Conservation (phyloP, 139 green algal genomes). For the Tetradesmus obliquus region DNA sequence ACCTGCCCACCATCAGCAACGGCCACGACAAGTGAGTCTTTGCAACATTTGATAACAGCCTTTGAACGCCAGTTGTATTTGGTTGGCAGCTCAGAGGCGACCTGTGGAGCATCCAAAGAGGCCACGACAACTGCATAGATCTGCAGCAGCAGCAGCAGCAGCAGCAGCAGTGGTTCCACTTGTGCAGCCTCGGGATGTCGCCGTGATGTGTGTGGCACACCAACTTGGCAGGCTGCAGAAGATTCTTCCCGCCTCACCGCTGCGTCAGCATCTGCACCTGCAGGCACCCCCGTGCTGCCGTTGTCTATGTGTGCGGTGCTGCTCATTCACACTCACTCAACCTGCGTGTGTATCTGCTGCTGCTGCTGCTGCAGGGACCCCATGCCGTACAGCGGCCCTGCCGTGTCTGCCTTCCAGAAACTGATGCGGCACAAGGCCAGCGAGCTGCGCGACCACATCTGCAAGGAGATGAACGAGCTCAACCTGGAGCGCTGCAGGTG, state of each 20-base stretch:
- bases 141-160: background rate
- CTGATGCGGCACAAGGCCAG: conserved; percentile 70
- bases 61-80: background rate
- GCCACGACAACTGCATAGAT: background rate
- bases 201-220: no score
- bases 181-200: no score
- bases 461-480: conserved; percentile 97
- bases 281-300: background rate
- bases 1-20: conserved; percentile 93
- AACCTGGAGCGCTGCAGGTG: conserved; percentile 95
- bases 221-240: no score
- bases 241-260: background rate
- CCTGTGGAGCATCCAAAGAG: background rate
- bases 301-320: no score
- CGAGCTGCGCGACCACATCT: conserved; percentile 87
- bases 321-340: background rate
- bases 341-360: background rate
- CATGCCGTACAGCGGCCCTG: conserved; percentile 62
- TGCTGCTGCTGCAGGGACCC: conserved; percentile 52
- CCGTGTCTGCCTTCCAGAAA: conserved; percentile 85
- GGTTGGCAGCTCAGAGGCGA: background rate
- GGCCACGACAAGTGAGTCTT: conserved; percentile 66
- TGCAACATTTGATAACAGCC: background rate
- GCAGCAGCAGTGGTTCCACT: no score
- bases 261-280: background rate